These are phyloP conservation scores for Chalciporus sphaerocephalus DNA, from an alignment of 768 basidiomycete genomes.

Conservation along the genomic window DNA sequence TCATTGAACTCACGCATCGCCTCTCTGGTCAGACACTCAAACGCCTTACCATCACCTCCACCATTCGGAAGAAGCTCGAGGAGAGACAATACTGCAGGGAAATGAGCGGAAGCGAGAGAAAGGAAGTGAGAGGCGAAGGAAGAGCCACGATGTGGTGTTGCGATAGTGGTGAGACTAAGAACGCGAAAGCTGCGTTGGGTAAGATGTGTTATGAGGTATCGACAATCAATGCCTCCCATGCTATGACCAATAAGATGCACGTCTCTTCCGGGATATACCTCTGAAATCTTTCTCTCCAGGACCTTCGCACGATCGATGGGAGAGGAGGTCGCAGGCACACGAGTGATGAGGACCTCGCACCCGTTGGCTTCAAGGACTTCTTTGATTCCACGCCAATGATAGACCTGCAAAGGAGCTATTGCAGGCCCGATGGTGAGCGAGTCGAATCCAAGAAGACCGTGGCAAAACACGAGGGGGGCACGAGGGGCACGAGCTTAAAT, in stretches of 20 bases:
- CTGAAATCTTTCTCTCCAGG: slow-evolving; percentile 75
- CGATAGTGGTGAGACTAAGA: slow-evolving; percentile 87
- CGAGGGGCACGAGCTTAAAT: slow-evolving; percentile 66
- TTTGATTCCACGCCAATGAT: slow-evolving; percentile 96
- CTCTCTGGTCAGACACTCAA: slow-evolving; percentile 78
- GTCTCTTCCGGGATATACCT: slow-evolving; percentile 73
- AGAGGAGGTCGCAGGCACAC: slow-evolving; percentile 89
- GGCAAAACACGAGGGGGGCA: slow-evolving; percentile 91
- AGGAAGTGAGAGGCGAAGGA: slow-evolving; percentile 91
- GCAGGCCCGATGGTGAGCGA: slow-evolving; percentile 73
- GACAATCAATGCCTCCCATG: slow-evolving; percentile 91
- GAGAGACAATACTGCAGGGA: slow-evolving; percentile 67
- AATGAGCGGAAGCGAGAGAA: slow-evolving; percentile 57
- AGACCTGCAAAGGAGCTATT: slow-evolving; percentile 78
- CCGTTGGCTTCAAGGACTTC: slow-evolving; percentile 89
- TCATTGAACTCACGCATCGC: slow-evolving; percentile 90
- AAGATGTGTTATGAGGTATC: slow-evolving; percentile 82
- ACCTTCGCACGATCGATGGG: slow-evolving; percentile 87
- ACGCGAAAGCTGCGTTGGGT: slow-evolving; percentile 73
- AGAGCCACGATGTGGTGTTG: slow-evolving; percentile 92
- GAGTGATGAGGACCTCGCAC: slow-evolving; percentile 84
- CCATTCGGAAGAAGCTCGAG: slow-evolving; percentile 87
- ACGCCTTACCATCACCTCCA: slow-evolving; percentile 92
- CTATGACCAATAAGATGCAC: slow-evolving; percentile 88
- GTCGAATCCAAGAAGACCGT: slow-evolving; percentile 89